phyloP scores from a whole-genome alignment of 805 yeast species.

The Starmera caribaea region DNA sequence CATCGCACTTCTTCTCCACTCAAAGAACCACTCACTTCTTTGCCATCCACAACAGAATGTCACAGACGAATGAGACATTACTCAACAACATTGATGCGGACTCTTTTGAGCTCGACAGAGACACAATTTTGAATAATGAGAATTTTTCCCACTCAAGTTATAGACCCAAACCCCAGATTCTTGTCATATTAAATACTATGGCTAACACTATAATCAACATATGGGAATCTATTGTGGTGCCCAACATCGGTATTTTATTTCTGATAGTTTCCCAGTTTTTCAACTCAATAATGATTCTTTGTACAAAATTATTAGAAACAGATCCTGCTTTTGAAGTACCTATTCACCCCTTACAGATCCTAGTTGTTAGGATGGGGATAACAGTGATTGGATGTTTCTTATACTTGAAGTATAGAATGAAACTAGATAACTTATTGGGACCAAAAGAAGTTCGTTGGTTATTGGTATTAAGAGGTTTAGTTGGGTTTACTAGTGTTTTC shows the following conservation, averaged over 20 bases:
- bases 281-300: slow-evolving; percentile 67
- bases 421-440: slow-evolving; percentile 62
- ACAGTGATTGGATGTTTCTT: slow-evolving; percentile 51
- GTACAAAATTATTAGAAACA: slow-evolving; percentile 66
- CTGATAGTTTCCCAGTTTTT: slow-evolving; percentile 58
- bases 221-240: slow-evolving; percentile 5
- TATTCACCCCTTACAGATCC: slow-evolving; percentile 69
- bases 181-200: background rate
- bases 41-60: too few relatives aligned
- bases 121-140: too few relatives aligned
- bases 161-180: too few relatives aligned
- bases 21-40: too few relatives aligned
- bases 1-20: too few relatives aligned
- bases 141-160: background rate
- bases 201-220: background rate
- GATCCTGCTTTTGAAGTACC: slow-evolving; percentile 48
- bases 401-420: slow-evolving; percentile 43
- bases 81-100: background rate
- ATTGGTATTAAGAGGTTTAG: slow-evolving; percentile 51
- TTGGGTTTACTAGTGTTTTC: slow-evolving; percentile 76
- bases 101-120: slow-evolving; percentile 1
- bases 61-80: too few relatives aligned
- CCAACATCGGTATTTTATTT: slow-evolving; percentile 42
- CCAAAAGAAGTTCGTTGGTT: slow-evolving; percentile 45
- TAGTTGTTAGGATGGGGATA: slow-evolving; percentile 67